A percentile compares a stretch with the other conserved stretches of the same genome.
Evolutionary conservation across 805 yeast species (phyloP).

Genomic region (Cyberlindnera galapagoensis): DNA sequence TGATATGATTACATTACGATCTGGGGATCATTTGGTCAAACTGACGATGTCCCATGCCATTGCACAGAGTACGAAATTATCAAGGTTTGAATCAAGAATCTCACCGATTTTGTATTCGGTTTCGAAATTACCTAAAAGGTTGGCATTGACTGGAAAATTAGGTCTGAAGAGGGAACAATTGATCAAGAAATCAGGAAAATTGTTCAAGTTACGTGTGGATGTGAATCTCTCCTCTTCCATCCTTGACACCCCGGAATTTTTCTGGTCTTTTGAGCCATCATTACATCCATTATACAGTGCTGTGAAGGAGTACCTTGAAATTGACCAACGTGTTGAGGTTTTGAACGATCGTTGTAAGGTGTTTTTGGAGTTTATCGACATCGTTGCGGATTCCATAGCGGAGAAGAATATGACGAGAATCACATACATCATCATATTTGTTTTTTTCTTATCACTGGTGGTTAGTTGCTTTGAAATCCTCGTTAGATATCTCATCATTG

Average conservation of each 20-base stretch:
- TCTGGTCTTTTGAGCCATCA: slow-evolving; percentile 95
- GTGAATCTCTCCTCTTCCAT: slow-evolving; percentile 88
- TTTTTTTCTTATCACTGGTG: slow-evolving; percentile 69
- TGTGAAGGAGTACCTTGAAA: slow-evolving; percentile 85
- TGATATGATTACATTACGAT: slow-evolving; percentile 85
- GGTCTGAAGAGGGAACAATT: slow-evolving; percentile 83
- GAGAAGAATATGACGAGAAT: slow-evolving; percentile 88
- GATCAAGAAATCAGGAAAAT: slow-evolving; percentile 79
- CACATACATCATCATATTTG: slow-evolving; percentile 81
- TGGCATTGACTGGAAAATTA: slow-evolving; percentile 84
- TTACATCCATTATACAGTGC: slow-evolving; percentile 88
- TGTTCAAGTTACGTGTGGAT: slow-evolving; percentile 87
- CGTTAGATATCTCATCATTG: slow-evolving; percentile 47
- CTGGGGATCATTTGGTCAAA: slow-evolving; percentile 90
- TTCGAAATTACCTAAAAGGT: slow-evolving; percentile 79
- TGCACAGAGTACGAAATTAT: slow-evolving; percentile 90
- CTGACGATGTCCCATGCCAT: slow-evolving; percentile 93
- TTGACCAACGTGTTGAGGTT: slow-evolving; percentile 91
- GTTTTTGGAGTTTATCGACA: slow-evolving; percentile 86
- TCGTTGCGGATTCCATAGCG: slow-evolving; percentile 89
- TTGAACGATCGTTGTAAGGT: slow-evolving; percentile 91
- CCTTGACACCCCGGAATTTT: slow-evolving; percentile 91
- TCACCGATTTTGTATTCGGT: slow-evolving; percentile 77
- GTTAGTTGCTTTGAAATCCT: slow-evolving; percentile 72
- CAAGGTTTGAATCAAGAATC: slow-evolving; percentile 88